A percentile compares a stretch with the other conserved stretches of the same genome.
Evolutionary conservation across 228 moss, liverwort and hornwort genomes (phyloP).

Genomic region (Sphagnum magellanicum): DNA sequence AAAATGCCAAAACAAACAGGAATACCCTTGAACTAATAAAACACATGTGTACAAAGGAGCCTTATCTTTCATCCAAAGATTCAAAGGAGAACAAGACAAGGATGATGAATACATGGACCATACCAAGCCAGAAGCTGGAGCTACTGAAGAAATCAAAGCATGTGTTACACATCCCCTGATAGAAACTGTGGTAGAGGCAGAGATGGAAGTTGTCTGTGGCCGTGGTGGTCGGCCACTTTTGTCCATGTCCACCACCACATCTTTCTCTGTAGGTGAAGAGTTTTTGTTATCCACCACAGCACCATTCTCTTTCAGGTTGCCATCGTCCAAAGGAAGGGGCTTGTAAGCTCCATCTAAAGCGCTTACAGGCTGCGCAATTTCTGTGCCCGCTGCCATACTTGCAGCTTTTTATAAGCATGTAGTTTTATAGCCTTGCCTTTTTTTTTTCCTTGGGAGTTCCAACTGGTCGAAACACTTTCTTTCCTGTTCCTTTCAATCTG

Average conservation of each 20-base stretch:
- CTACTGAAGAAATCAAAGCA: conserved; percentile 15
- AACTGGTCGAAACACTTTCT: too few relatives aligned
- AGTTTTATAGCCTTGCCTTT: conserved; percentile 41
- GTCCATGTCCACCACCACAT: conserved; percentile 29
- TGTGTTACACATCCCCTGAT: conserved; percentile 25
- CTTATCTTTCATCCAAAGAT: too few relatives aligned
- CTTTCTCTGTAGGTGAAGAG: conserved; percentile 16
- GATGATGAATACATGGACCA: not conserved
- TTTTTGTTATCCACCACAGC: conserved; percentile 42
- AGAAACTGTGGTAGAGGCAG: not conserved
- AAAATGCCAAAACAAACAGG: too few relatives aligned
- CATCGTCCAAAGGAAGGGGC: conserved; percentile 44
- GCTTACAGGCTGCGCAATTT: conserved; percentile 97
- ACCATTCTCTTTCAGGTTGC: conserved; percentile 78
- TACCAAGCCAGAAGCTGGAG: conserved; percentile 23
- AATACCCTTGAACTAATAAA: too few relatives aligned
- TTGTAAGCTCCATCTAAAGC: conserved; percentile 91
- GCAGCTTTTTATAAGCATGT: conserved; percentile 73
- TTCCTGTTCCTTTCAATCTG: too few relatives aligned
- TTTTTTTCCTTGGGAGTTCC: too few relatives aligned
- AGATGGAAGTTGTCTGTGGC: conserved; percentile 11
- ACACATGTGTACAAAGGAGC: too few relatives aligned
- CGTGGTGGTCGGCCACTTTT: conserved; percentile 22
- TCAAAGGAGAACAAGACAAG: too few relatives aligned
- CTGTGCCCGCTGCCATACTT: conserved; percentile 93